Base-by-base conservation (phyloP, 129 eudicot species). In the Mikania micrantha region DNA sequence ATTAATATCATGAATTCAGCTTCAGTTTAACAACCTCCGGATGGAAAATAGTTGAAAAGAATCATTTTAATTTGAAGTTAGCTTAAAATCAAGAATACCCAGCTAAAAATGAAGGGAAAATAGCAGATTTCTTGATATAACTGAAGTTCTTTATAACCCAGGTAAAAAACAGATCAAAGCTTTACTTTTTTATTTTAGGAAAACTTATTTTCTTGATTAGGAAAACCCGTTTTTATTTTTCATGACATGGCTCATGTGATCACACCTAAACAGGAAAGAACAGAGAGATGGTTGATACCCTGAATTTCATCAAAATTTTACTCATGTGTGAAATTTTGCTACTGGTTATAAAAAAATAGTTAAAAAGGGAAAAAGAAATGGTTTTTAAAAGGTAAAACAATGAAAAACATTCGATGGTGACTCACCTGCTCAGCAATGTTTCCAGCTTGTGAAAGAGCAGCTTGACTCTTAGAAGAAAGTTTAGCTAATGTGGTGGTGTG, bases 391-490 rank as follows among this genome's bases (percentile, higher is more conserved):
- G 41, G 17, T 49, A 35, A 38, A 25, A 56, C 11, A 35, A 49
- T 5, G 28, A 48, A 41, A 35, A 64, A 74, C 40, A 74, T 40
- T 49, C 54, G 56, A 64, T 63, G 12, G 60, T 62, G 19, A 5
- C 49, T 72, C 34, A 91, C 97, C 96, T 91, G 97, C 62, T 91
- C 97, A 12, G 83, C 97, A 42, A 88, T 91, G 60, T 87, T 88
- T 77, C 97, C 97, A 20, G 97, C 97, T 76, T 91, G 81, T 27
- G 97, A 83, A 70, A 91, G 90, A 73, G 94, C 84, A 83, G 82
- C 97, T 77, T 91, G 96, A 85, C 94, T 87, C 78, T 88, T 91
- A 50, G 82, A 79, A 16, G 97, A 76, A 54, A 91, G 88, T 65
- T 91, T 91, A 28, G 88, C 73, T 53, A 88, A 67, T 67, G 96